Evolutionary conservation across 495 filamentous ascomycete genomes (phyloP).

Genomic region (Neurospora hispaniola): DNA sequence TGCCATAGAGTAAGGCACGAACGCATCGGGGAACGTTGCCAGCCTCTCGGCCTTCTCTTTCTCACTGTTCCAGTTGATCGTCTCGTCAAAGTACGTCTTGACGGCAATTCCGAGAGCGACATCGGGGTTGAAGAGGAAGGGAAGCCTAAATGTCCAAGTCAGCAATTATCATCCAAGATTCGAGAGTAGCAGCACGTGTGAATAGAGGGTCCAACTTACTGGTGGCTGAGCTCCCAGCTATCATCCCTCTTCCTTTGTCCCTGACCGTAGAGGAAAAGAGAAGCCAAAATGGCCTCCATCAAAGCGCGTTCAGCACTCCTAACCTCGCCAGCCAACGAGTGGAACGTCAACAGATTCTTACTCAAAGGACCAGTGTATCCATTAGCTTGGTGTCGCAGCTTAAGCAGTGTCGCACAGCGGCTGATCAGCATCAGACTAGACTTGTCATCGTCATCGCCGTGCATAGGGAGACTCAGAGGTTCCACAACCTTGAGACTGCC

Average conservation of each 20-base stretch:
- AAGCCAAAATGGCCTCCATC: constrained; percentile 67
- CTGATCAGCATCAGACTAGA: constrained; percentile 67
- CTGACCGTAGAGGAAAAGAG: constrained; percentile 69
- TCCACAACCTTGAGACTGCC: constrained; percentile 43
- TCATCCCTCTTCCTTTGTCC: constrained; percentile 60
- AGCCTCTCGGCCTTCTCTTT: constrained; percentile 51
- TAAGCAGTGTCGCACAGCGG: constrained; percentile 71
- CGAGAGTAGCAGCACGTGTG: background rate
- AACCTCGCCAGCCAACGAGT: constrained; percentile 69
- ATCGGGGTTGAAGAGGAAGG: constrained; percentile 75
- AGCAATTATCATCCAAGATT: constrained; percentile 16
- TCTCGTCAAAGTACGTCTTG: constrained; percentile 85
- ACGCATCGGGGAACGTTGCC: constrained; percentile 49
- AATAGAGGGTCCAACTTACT: constrained; percentile 40
- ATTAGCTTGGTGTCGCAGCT: constrained; percentile 69
- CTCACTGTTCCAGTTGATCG: constrained; percentile 48
- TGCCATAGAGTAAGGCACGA: constrained; percentile 60
- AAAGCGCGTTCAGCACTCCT: constrained; percentile 70
- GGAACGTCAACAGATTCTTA: constrained; percentile 78
- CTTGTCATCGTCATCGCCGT: constrained; percentile 46
- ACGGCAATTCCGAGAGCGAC: constrained; percentile 82
- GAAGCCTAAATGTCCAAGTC: constrained; percentile 48
- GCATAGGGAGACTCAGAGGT: constrained; percentile 38
- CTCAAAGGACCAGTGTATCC: constrained; percentile 93
- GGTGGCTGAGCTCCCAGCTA: constrained; percentile 57